phyloP scores from a whole-genome alignment of 1,139 yeast genomes.

The Saccharomyces hybrid region DNA sequence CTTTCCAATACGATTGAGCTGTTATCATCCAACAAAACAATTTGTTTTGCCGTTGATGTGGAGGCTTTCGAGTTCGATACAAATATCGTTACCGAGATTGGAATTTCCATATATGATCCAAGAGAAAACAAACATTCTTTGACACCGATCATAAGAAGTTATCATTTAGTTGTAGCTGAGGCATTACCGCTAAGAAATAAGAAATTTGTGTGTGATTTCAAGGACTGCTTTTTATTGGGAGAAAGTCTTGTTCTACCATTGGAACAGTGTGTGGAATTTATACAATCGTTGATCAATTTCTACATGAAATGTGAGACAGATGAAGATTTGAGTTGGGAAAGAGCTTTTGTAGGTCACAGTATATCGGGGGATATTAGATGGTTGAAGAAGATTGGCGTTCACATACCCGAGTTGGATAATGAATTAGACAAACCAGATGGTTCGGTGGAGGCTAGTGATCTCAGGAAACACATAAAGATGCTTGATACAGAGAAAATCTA shows the following conservation, averaged over 20 bases:
- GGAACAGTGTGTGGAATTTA: conserved; percentile 34
- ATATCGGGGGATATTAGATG: conserved; percentile 54
- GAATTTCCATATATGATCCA: conserved; percentile 62
- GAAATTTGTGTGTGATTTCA: conserved; percentile 54
- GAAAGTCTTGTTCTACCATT: conserved; percentile 39
- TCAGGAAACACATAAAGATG: conserved; percentile 7
- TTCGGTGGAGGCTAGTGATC: background rate
- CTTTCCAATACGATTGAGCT: conserved; percentile 19
- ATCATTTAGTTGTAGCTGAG: conserved; percentile 55
- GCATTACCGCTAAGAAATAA: conserved; percentile 43
- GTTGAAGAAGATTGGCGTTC: conserved; percentile 42
- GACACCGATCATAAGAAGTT: conserved; percentile 32
- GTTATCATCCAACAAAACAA: conserved; percentile 29
- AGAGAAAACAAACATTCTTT: conserved; percentile 27
- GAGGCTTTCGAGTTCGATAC: conserved; percentile 55
- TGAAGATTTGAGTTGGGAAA: conserved; percentile 21
- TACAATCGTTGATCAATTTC: conserved; percentile 39
- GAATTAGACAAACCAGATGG: background rate
- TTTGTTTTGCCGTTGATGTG: conserved; percentile 50
- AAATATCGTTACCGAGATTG: conserved; percentile 53
- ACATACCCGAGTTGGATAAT: conserved; percentile 32
- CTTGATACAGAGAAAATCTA: conserved; percentile 52
- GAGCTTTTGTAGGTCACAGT: conserved; percentile 60
- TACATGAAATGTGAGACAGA: conserved; percentile 31
- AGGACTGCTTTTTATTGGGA: conserved; percentile 49